Evolutionary conservation across 306 rosid species (phyloP).

Genomic region (Gastrolobium bilobum): DNA sequence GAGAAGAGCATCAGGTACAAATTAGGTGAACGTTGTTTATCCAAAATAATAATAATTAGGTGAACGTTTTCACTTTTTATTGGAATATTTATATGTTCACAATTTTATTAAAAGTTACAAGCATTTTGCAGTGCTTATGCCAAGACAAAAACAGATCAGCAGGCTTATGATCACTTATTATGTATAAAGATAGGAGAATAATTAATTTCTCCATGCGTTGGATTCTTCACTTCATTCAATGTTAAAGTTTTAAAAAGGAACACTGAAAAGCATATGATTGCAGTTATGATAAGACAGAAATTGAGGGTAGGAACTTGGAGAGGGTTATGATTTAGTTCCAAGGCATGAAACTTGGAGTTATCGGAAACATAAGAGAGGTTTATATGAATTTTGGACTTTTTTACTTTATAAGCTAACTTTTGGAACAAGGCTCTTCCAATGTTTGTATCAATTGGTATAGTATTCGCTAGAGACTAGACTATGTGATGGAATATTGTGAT

Average conservation of each 20-base stretch:
- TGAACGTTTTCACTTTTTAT: background rate
- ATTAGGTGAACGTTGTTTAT: no score
- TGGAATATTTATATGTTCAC: background rate
- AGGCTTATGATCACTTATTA: slow-evolving; percentile 1
- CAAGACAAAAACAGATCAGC: slow-evolving; percentile 23
- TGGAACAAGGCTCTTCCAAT: no score
- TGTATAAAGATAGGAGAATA: background rate
- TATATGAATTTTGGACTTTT: no score
- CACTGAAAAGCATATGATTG: slow-evolving; percentile 15
- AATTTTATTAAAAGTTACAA: slow-evolving; percentile 3
- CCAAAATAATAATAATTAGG: background rate
- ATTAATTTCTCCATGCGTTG: slow-evolving; percentile 16
- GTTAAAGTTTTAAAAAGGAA: background rate
- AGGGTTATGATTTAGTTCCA: background rate
- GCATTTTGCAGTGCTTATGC: slow-evolving; percentile 35
- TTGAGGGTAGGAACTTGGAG: slow-evolving; percentile 25
- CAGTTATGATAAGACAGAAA: slow-evolving; percentile 23
- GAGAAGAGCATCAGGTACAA: background rate
- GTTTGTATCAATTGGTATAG: no score
- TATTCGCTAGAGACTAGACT: no score
- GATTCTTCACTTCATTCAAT: slow-evolving; percentile 44
- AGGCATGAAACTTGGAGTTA: no score
- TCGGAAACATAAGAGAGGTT: no score
- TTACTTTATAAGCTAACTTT: no score
- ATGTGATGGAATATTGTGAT: no score